Percentiles rank a stretch among this genome's conserved stretches.
These are phyloP conservation scores for Cladochytrium replicatum DNA, from an alignment of 192 early-diverging fungal genomes.

Conservation along the genomic window DNA sequence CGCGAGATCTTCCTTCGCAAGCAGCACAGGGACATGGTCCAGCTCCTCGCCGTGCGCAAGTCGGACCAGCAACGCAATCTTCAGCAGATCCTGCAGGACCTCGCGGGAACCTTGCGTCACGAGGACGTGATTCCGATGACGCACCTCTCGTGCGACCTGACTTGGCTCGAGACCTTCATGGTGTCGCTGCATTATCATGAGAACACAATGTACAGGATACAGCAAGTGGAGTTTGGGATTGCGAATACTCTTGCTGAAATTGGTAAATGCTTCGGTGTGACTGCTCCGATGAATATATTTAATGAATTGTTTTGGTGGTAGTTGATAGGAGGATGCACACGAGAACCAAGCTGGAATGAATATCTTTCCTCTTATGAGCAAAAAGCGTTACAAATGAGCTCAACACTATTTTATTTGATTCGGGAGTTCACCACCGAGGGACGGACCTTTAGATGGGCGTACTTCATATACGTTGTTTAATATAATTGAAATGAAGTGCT, in stretches of 20 bases:
- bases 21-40: conserved; percentile 29
- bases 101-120: conserved; percentile 29
- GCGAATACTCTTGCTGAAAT: conserved; percentile 31
- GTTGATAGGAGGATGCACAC: no score
- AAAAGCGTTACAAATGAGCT: no score
- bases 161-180: conserved; percentile 40
- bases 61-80: conserved; percentile 16
- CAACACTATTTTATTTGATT: no score
- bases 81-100: conserved; percentile 26
- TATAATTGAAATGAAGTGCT: no score
- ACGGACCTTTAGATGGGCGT: no score
- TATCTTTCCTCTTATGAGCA: no score
- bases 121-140: conserved; percentile 32
- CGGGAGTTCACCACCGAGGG: no score
- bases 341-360: no score
- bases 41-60: conserved; percentile 29
- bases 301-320: no score
- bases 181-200: conserved; percentile 40
- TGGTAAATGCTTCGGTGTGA: no score
- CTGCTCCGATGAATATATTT: no score
- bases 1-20: conserved; percentile 32
- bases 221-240: conserved; percentile 38
- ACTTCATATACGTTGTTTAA: no score
- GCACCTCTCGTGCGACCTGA: conserved; percentile 24
- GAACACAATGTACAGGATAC: conserved; percentile 38